Conservation (phyloP, 805 yeast species). For the Groenewaldozyma salmanticensis region DNA sequence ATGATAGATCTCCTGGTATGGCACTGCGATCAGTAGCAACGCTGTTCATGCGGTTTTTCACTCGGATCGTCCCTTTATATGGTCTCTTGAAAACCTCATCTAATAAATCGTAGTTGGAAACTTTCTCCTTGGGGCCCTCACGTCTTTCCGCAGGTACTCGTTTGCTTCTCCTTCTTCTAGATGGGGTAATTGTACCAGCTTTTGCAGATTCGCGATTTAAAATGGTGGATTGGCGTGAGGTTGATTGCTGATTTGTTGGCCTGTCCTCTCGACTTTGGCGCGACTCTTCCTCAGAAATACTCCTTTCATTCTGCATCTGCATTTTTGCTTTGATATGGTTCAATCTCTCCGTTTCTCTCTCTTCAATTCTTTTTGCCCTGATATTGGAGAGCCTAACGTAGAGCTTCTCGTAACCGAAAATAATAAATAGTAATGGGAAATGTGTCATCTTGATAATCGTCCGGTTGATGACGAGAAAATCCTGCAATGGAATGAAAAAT, state of each 20-base stretch:
- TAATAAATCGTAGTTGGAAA: constrained; percentile 21
- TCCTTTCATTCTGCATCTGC: too few relatives aligned
- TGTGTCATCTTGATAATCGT: constrained; percentile 29
- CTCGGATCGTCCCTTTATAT: constrained; percentile 19
- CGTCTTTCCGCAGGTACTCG: too few relatives aligned
- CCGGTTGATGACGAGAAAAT: constrained; percentile 26
- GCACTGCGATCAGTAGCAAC: neutral
- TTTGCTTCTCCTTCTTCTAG: constrained; percentile 6
- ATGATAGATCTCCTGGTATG: neutral
- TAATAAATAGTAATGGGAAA: constrained; percentile 27
- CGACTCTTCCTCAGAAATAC: neutral
- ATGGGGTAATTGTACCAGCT: too few relatives aligned
- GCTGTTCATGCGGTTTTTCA: constrained; percentile 5
- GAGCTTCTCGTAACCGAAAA: constrained; percentile 26
- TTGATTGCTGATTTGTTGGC: too few relatives aligned
- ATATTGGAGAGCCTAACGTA: constrained; percentile 11
- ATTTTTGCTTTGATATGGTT: neutral
- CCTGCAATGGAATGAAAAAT: constrained; percentile 23
- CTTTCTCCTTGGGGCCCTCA: constrained; percentile 9
- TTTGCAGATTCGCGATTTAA: too few relatives aligned
- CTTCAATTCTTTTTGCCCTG: constrained; percentile 2
- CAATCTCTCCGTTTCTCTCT: constrained; percentile 5
- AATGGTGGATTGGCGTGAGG: too few relatives aligned
- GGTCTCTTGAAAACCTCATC: constrained; percentile 24
- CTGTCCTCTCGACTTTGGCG: neutral